Evolutionary conservation across 257 asterid species (phyloP).

Genomic region (Leptodermis oblonga): DNA sequence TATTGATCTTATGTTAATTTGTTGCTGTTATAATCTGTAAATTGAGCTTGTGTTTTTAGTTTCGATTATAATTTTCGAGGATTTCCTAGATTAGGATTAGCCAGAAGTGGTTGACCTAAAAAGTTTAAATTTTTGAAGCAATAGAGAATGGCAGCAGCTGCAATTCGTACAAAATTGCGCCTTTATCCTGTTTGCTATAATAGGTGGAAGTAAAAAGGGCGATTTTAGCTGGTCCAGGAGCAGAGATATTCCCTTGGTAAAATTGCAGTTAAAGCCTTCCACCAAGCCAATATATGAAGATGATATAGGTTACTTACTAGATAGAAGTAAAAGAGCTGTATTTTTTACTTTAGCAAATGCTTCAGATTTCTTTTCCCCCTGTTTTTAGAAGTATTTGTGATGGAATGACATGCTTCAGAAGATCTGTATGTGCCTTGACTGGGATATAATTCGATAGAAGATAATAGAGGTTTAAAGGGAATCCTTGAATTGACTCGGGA

Average conservation of each 20-base stretch:
- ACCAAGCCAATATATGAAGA: not conserved
- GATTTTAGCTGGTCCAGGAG: not conserved
- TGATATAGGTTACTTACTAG: not conserved
- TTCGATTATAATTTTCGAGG: not conserved
- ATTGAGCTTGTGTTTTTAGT: not conserved
- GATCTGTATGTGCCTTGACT: not conserved
- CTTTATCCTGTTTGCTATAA: not conserved
- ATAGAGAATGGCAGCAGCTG: not conserved
- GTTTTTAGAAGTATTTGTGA: not conserved
- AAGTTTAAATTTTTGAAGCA: not conserved
- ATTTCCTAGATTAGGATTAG: not conserved
- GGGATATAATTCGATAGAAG: not conserved
- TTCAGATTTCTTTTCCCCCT: not conserved
- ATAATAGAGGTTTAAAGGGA: not conserved
- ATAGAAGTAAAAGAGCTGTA: not conserved
- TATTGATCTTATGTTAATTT: not conserved
- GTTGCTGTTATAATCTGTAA: not conserved
- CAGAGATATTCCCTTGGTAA: not conserved
- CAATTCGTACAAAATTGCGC: not conserved
- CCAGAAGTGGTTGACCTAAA: not conserved
- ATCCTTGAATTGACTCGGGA: not conserved
- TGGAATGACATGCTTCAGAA: not conserved
- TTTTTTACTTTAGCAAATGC: no score
- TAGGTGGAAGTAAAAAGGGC: not conserved
- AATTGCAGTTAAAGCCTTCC: not conserved